Conservation (phyloP, 352 stramenopile species). For the Phytophthora niederhauseri region DNA sequence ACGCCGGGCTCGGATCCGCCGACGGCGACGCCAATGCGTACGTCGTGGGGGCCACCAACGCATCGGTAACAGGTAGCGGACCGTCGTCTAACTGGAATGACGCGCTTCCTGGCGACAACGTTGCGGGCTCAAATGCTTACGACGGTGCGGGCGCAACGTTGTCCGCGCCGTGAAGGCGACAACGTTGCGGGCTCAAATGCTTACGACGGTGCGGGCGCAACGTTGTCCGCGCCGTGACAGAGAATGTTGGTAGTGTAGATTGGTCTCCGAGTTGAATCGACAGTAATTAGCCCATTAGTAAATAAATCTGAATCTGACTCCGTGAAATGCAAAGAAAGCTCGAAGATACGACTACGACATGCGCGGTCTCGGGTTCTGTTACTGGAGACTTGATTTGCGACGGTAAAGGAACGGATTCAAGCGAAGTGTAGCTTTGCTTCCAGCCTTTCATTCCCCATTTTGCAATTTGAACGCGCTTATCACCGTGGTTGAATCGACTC, state of each 20-base stretch:
- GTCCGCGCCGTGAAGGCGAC: no score
- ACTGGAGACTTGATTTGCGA: neutral
- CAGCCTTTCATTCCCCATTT: neutral
- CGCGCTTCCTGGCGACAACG: neutral
- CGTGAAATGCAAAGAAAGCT: no score
- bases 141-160: neutral
- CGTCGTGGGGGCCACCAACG: neutral
- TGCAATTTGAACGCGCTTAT: neutral
- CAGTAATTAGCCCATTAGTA: no score
- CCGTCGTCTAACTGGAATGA: conserved; percentile 1
- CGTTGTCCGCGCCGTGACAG: neutral
- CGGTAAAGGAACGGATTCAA: no score
- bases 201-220: neutral
- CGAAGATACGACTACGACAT: no score
- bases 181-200: neutral
- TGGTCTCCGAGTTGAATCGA: no score
- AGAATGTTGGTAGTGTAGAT: no score
- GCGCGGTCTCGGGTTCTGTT: neutral
- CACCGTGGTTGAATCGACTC: neutral
- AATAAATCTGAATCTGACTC: no score
- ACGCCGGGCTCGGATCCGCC: neutral
- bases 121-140: neutral
- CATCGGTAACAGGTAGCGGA: neutral
- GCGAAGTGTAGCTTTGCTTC: neutral
- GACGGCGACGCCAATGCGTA: neutral